Evolutionary conservation across 768 basidiomycete genomes (phyloP).

Genomic region (Suillus americanus): DNA sequence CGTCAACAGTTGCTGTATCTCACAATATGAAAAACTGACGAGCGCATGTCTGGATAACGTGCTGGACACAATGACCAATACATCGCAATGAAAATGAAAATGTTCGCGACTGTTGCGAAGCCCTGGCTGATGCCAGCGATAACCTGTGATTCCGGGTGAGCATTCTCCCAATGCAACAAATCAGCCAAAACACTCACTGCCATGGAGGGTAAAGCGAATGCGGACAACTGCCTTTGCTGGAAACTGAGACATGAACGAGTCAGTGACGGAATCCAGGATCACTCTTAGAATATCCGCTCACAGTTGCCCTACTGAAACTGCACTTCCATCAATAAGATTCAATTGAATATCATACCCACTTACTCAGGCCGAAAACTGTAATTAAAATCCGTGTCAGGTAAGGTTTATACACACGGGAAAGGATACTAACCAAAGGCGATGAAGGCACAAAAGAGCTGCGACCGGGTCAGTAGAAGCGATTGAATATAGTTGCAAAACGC

Average conservation of each 20-base stretch:
- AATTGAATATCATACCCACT: constrained; percentile 8
- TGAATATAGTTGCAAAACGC: background rate
- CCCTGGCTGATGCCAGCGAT: constrained; percentile 14
- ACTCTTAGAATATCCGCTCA: constrained; percentile 6
- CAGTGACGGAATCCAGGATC: constrained; percentile 2
- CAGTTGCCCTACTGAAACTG: constrained; percentile 27
- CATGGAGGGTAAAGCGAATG: constrained; percentile 17
- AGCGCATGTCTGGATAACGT: constrained; percentile 14
- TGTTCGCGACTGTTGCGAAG: constrained; percentile 11
- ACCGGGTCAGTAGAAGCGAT: background rate
- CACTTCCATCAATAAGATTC: background rate
- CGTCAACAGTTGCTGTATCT: background rate
- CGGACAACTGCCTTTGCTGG: constrained; percentile 20
- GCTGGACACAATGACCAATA: constrained; percentile 19
- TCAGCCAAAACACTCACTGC: constrained; percentile 14
- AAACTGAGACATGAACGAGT: constrained; percentile 19
- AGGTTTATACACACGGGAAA: background rate
- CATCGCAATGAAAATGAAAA: constrained; percentile 17
- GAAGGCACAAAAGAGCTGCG: constrained; percentile 19
- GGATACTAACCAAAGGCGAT: constrained; percentile 21
- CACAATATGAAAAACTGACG: constrained; percentile 13
- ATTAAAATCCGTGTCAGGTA: constrained; percentile 14
- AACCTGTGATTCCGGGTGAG: constrained; percentile 10
- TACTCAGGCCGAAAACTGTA: constrained; percentile 29
- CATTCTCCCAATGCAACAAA: background rate